Evolutionary conservation across 148 eudicot genomes (phyloP), one percentile per base, ranked within the genome.

Genomic region (Fagopyrum tataricum): DNA sequence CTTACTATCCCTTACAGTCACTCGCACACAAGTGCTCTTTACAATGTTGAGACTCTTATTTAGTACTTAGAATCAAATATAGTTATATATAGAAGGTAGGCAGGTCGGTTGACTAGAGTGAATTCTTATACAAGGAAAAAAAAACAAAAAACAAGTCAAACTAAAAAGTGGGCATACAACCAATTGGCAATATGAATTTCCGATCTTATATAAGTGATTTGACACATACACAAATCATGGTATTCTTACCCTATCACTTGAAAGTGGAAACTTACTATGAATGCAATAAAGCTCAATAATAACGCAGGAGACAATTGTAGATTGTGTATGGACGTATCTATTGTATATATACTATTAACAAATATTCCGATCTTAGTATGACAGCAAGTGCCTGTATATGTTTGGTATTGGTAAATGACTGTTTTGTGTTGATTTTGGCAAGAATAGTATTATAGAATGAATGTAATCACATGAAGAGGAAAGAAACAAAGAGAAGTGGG

Each of bases 1-100:
- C 62, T 90, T 89, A 69, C 56, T 46, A 23, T 86, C 91, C 90
- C 85, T 87, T 47, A 47, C 46, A 62, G 39, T 58, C n/a, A n/a
- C n/a, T n/a, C n/a, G 37, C 23, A 2, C 48, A 6, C 46, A 15
- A 41, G 14, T 23, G 8, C 47, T 67, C 24, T 41, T 8, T 31
- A 26, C 10, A 61, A 61, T 2, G 67, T 24, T 61, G 67, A 61
- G 67, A 61, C 51, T 47, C 18, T 44, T 44, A 51, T 2, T 64
- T 64, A 46, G 14, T 14, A 46, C 49, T 46, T 46, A 39, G 3
- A 21, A 23, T 37, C 53, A 37, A 8, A 21, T 46, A 17, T 72
- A 20, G 18, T 44, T 26, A 44, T 72, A 46, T 72, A 49, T 72
- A 44, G 55, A 11, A 24, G 58, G 20, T 46, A 26, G 10, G 11